Percentiles rank a stretch among this genome's conserved stretches.
These are phyloP conservation scores for Peniophora sp. DNA, from an alignment of 1,284 basidiomycete species.

Conservation along the genomic window DNA sequence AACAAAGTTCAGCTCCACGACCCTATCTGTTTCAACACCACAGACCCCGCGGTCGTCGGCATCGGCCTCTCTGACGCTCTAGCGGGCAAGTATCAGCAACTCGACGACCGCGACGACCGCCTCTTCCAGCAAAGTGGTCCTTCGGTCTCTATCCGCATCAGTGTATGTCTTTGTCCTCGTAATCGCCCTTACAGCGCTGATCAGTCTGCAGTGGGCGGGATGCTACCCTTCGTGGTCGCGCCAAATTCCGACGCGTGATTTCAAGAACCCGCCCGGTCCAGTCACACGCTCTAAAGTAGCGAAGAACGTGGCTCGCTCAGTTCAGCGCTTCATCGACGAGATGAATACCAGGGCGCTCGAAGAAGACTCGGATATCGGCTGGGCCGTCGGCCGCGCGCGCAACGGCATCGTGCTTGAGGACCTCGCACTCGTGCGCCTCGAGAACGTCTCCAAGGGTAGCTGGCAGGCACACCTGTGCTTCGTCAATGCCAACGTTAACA, in stretches of 20 bases:
- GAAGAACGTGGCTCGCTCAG: constrained; percentile 56
- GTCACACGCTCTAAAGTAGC: constrained; percentile 61
- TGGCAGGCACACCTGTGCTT: constrained; percentile 73
- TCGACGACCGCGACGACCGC: constrained; percentile 45
- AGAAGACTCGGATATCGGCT: constrained; percentile 48
- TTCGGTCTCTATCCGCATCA: constrained; percentile 69
- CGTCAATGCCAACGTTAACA: constrained; percentile 2
- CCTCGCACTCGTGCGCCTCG: constrained; percentile 62
- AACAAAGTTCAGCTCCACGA: constrained; percentile 52
- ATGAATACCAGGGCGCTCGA: constrained; percentile 33
- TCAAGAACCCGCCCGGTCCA: constrained; percentile 62
- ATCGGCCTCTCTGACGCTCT: constrained; percentile 49
- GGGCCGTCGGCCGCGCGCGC: constrained; percentile 45
- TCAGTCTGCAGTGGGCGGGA: constrained; percentile 24
- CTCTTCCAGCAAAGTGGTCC: constrained; percentile 66
- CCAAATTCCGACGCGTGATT: constrained; percentile 74
- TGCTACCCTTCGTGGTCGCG: constrained; percentile 53
- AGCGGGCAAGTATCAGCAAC: constrained; percentile 30
- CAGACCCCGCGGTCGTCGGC: constrained; percentile 44
- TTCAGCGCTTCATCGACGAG: constrained; percentile 31
- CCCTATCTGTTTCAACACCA: constrained; percentile 54
- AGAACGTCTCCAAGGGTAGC: constrained; percentile 71
- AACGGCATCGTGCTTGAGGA: constrained; percentile 51
- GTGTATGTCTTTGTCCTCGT: constrained; percentile 16
- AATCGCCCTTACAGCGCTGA: no score